These are phyloP conservation scores for Phytopythium mirpurense DNA, from an alignment of 352 stramenopile species.

Conservation along the genomic window DNA sequence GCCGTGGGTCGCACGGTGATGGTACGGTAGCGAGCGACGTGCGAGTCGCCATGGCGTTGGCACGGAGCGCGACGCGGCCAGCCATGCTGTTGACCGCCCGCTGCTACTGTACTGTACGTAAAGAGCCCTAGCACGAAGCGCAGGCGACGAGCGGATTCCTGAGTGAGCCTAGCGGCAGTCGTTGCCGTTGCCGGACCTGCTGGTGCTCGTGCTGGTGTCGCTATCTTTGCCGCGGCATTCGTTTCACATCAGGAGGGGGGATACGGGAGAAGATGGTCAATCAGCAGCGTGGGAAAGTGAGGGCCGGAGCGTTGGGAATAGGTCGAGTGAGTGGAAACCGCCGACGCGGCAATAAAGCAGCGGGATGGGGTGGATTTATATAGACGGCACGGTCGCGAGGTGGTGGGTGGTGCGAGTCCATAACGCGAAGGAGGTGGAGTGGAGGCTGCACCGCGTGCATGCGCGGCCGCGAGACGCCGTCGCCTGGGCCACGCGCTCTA, in stretches of 20 bases:
- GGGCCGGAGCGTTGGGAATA: too few relatives aligned
- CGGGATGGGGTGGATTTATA: too few relatives aligned
- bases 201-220: neutral
- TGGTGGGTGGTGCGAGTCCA: too few relatives aligned
- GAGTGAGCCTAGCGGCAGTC: neutral
- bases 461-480: neutral
- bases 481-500: neutral
- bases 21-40: too few relatives aligned
- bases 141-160: neutral
- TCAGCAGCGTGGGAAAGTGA: too few relatives aligned
- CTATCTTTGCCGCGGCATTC: neutral
- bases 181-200: neutral
- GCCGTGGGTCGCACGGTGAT: too few relatives aligned
- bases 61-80: neutral
- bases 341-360: neutral
- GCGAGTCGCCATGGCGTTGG: too few relatives aligned
- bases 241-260: neutral
- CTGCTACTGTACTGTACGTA: too few relatives aligned
- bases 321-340: too few relatives aligned
- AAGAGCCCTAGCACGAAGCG: too few relatives aligned
- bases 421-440: neutral
- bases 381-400: too few relatives aligned
- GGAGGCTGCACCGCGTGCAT: slow-evolving; percentile 2
- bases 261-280: too few relatives aligned
- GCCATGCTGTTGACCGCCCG: neutral